phyloP scores from a whole-genome alignment of 1,284 basidiomycete genomes.

The Malassezia equina region DNA sequence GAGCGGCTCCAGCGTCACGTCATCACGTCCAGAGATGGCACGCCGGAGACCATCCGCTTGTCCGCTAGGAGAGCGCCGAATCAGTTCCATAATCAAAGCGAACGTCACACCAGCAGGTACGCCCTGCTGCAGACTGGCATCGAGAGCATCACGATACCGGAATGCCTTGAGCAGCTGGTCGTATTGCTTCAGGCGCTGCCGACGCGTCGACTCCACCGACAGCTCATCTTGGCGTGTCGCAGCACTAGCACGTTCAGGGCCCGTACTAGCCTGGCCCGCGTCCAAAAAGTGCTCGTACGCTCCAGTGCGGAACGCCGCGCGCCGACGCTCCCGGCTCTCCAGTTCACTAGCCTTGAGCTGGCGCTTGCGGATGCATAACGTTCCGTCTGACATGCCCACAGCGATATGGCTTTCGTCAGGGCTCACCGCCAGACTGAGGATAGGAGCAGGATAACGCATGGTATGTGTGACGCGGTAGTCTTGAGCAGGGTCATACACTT shows the following conservation, averaged over 20 bases:
- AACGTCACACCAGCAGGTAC: conserved; percentile 58
- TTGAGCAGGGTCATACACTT: conserved; percentile 77
- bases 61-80: conserved; percentile 55
- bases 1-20: conserved; percentile 83
- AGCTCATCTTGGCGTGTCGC: conserved; percentile 48
- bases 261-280: background rate
- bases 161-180: conserved; percentile 82
- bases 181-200: conserved; percentile 70
- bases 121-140: conserved; percentile 37
- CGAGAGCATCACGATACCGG: conserved; percentile 87
- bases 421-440: conserved; percentile 85
- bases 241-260: conserved; percentile 12
- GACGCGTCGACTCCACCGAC: conserved; percentile 58
- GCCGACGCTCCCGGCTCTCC: conserved; percentile 51
- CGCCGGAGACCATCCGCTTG: conserved; percentile 68
- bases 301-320: conserved; percentile 55
- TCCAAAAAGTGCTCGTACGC: conserved; percentile 61
- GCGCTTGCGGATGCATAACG: conserved; percentile 55
- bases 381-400: conserved; percentile 92
- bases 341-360: conserved; percentile 64
- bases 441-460: conserved; percentile 91
- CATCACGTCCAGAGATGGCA: conserved; percentile 81
- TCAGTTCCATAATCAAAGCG: conserved; percentile 81
- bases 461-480: conserved; percentile 82
- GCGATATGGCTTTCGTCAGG: conserved; percentile 94